Percentiles rank a stretch among this genome's conserved stretches.
Conservation (phyloP, 2,329 filamentous ascomycete genomes). For the Trichocomaceae sp. region DNA sequence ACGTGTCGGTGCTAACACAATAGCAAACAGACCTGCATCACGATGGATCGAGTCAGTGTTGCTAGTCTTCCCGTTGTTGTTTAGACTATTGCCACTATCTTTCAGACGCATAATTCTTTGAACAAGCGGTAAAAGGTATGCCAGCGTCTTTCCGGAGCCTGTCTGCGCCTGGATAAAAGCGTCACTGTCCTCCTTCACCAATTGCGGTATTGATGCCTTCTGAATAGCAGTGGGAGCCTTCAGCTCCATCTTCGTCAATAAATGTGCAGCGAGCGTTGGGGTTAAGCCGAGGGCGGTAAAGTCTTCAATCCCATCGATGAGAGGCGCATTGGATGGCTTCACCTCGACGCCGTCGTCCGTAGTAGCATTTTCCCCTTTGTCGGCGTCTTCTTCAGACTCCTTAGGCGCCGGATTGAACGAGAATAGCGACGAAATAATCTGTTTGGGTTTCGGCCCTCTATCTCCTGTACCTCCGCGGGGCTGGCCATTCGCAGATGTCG, state of each 20-base stretch:
- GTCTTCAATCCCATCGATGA: slow-evolving; percentile 73
- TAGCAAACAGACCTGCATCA: slow-evolving; percentile 84
- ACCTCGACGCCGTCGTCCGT: slow-evolving; percentile 42
- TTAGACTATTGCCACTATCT: slow-evolving; percentile 27
- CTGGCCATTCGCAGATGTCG: slow-evolving; percentile 12
- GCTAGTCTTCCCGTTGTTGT: slow-evolving; percentile 25
- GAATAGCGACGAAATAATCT: slow-evolving; percentile 86
- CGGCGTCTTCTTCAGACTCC: slow-evolving; percentile 41
- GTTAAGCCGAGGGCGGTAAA: slow-evolving; percentile 84
- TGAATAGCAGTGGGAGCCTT: slow-evolving; percentile 93
- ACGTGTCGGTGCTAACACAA: slow-evolving; percentile 87
- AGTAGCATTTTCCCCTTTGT: slow-evolving; percentile 31
- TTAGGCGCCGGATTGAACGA: slow-evolving; percentile 75
- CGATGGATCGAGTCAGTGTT: slow-evolving; percentile 55
- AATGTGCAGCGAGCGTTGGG: slow-evolving; percentile 68
- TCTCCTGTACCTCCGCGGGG: slow-evolving; percentile 7
- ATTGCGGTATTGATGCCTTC: slow-evolving; percentile 74
- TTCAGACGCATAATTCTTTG: slow-evolving; percentile 73
- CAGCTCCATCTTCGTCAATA: slow-evolving; percentile 77
- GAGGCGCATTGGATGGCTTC: slow-evolving; percentile 82
- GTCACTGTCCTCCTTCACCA: slow-evolving; percentile 75
- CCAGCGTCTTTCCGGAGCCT: slow-evolving; percentile 92
- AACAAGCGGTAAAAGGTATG: slow-evolving; percentile 89
- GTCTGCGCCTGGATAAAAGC: slow-evolving; percentile 97
- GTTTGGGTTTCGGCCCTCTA: slow-evolving; percentile 34